Percentiles rank a stretch among this genome's conserved stretches.
phyloP scores from a whole-genome alignment of 257 asterid species.

The Plectranthus barbatus region DNA sequence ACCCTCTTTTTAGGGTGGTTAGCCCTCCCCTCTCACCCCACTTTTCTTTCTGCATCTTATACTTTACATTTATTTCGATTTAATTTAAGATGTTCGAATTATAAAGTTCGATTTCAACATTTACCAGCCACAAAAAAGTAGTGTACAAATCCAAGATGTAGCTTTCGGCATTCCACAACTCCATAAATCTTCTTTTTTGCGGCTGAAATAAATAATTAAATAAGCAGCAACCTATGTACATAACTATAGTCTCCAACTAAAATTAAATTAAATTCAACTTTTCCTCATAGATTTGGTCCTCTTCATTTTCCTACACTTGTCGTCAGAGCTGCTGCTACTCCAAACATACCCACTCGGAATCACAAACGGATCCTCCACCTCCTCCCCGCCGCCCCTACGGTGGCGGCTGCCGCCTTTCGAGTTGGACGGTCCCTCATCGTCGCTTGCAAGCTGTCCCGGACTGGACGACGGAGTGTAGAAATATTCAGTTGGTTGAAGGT shows the following conservation, averaged over 20 bases:
- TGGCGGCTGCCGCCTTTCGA: slow-evolving; percentile 19
- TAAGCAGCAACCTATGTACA: background rate
- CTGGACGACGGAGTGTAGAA: slow-evolving; percentile 81
- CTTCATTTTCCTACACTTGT: slow-evolving; percentile 40
- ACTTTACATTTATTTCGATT: too few species aligned
- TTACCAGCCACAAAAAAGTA: background rate
- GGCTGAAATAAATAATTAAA: background rate
- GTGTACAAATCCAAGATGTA: background rate
- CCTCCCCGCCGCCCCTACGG: background rate
- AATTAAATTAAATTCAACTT: background rate
- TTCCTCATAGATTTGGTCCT: slow-evolving; percentile 40
- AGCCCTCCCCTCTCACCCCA: too few species aligned
- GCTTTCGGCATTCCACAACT: background rate
- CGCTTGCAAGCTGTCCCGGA: slow-evolving; percentile 42
- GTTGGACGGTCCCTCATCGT: too few species aligned
- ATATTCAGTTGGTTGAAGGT: slow-evolving; percentile 47
- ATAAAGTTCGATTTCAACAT: background rate
- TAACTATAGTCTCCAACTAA: background rate
- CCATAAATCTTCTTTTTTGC: background rate
- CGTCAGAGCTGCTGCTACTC: slow-evolving; percentile 62
- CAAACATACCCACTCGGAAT: slow-evolving; percentile 66
- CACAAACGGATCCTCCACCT: slow-evolving; percentile 47
- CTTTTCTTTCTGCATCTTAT: too few species aligned
- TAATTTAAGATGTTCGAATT: background rate
- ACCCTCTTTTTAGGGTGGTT: too few species aligned